Evolutionary conservation across 2,329 filamentous ascomycete species (phyloP).

Genomic region (Penicillium sp.): DNA sequence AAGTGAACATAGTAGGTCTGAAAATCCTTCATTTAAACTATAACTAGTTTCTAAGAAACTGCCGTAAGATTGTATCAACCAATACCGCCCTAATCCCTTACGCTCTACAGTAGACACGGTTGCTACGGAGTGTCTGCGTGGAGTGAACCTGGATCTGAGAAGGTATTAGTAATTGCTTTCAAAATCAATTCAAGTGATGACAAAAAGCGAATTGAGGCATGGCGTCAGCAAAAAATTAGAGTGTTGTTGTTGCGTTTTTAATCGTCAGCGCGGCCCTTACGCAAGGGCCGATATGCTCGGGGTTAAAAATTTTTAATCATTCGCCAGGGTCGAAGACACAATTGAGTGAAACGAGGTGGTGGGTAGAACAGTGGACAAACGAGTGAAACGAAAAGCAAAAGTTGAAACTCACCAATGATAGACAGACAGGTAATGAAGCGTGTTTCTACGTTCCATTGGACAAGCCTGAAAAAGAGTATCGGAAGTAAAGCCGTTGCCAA

Average conservation of each 20-base stretch:
- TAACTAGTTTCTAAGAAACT: too few relatives aligned
- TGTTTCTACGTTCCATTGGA: constrained; percentile 39
- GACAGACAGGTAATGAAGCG: constrained; percentile 35
- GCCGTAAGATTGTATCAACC: too few relatives aligned
- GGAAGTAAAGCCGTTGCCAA: constrained; percentile 27
- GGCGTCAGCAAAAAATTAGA: constrained; percentile 74
- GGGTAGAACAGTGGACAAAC: background rate
- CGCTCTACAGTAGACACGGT: constrained; percentile 7
- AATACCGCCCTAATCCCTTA: too few relatives aligned
- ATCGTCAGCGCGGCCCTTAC: constrained; percentile 56
- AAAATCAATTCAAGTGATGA: constrained; percentile 9
- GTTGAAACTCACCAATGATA: constrained; percentile 30
- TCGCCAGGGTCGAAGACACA: constrained; percentile 34
- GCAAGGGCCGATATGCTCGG: constrained; percentile 53
- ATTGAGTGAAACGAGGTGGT: background rate
- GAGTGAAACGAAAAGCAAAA: constrained; percentile 9
- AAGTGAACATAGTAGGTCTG: too few relatives aligned
- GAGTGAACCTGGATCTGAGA: constrained; percentile 20
- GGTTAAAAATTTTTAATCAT: constrained; percentile 73
- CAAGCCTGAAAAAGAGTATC: constrained; percentile 22
- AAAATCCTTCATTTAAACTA: too few relatives aligned
- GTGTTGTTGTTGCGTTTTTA: constrained; percentile 66
- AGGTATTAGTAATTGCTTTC: constrained; percentile 29
- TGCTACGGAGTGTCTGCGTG: background rate
- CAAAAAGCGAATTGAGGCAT: constrained; percentile 14